These are phyloP conservation scores for Ustilago shanxiensis DNA, from an alignment of 1,284 basidiomycete species.

Conservation along the genomic window DNA sequence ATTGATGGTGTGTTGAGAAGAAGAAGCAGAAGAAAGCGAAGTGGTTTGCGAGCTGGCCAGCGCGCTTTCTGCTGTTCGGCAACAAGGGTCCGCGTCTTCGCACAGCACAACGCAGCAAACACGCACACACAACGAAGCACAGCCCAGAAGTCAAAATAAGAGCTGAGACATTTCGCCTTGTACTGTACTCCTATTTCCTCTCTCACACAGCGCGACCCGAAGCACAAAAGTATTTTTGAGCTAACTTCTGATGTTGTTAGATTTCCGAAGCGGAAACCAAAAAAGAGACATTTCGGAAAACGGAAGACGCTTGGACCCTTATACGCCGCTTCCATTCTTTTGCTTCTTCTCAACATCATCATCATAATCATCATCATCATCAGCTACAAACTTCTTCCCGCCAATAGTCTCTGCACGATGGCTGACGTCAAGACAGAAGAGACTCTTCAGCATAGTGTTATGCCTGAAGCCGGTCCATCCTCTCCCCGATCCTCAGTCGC, in stretches of 20 bases:
- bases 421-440: neutral
- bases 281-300: neutral
- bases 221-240: neutral
- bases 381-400: too few relatives aligned
- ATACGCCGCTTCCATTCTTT: neutral
- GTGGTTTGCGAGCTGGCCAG: neutral
- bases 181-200: neutral
- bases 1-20: constrained; percentile 12
- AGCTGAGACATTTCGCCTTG: constrained; percentile 3
- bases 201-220: constrained; percentile 1
- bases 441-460: too few relatives aligned
- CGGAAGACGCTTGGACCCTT: constrained; percentile 26
- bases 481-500: too few relatives aligned
- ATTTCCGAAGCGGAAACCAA: too few relatives aligned
- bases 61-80: constrained; percentile 12
- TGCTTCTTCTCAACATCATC: constrained; percentile 9
- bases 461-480: neutral
- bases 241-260: neutral
- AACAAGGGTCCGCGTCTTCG: constrained; percentile 19
- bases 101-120: neutral
- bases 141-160: neutral
- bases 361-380: neutral
- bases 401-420: constrained; percentile 1
- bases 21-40: neutral
- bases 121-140: neutral